Conservation (phyloP, 2,329 filamentous ascomycete genomes). For the Fusarium marasasianum region DNA sequence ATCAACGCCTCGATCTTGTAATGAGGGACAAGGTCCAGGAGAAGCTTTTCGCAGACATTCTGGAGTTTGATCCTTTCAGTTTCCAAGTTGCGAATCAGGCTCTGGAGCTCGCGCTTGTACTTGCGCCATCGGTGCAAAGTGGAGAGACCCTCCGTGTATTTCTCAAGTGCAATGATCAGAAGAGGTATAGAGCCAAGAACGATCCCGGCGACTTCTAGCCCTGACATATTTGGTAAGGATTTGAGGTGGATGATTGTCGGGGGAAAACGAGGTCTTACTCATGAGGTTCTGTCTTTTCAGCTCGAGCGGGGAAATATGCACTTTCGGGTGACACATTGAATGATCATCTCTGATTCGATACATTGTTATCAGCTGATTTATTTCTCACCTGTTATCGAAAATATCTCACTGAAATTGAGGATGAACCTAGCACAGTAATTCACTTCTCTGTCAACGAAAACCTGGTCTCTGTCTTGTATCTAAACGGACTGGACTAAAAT, state of each 20-base stretch:
- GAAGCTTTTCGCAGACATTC: constrained; percentile 21
- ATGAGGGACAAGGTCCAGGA: not conserved
- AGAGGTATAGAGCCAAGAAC: constrained; percentile 10
- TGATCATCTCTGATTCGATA: not conserved
- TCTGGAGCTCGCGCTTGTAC: not conserved
- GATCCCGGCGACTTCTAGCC: not conserved
- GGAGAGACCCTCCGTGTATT: not conserved
- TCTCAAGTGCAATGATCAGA: not conserved
- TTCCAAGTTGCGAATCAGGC: constrained; percentile 3
- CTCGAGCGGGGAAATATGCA: not conserved
- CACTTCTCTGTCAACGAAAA: not conserved
- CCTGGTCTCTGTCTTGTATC: not conserved
- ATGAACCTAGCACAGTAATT: no score
- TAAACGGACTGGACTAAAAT: not conserved
- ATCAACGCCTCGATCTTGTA: not conserved
- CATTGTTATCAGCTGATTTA: not conserved
- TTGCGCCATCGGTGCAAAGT: not conserved
- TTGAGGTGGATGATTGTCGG: not conserved
- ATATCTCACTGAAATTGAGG: not conserved
- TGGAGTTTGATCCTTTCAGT: constrained; percentile 7
- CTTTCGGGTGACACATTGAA: not conserved
- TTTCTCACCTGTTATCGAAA: not conserved
- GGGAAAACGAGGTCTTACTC: not conserved
- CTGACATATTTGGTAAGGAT: constrained; percentile 2
- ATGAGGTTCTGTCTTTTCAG: not conserved